Conservation (phyloP, 176 grass and related monocot genomes). For the Oryza australiensis region DNA sequence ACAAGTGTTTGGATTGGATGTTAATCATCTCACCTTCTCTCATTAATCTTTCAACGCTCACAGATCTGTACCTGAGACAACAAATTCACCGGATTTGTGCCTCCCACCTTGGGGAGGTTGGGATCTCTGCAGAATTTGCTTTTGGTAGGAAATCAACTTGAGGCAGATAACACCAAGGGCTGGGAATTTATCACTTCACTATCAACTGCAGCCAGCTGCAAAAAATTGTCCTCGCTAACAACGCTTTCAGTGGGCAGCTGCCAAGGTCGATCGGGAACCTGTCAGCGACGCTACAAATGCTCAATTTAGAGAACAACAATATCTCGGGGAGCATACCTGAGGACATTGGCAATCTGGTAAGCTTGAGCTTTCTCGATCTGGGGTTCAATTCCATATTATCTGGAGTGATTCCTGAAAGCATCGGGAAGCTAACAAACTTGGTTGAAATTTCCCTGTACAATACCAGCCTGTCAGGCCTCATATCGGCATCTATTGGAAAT, state of each 20-base stretch:
- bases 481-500: constrained; percentile 22
- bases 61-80: no score
- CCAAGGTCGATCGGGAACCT: constrained; percentile 11
- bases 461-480: constrained; percentile 19
- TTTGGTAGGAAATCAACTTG: neutral
- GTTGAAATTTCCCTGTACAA: neutral
- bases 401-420: constrained; percentile 17
- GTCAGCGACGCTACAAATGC: neutral
- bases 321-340: neutral
- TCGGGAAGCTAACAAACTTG: constrained; percentile 27
- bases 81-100: no score
- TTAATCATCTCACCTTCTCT: no score
- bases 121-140: no score
- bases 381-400: neutral
- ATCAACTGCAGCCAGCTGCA: constrained; percentile 17
- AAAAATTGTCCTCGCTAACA: neutral
- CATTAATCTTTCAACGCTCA: no score
- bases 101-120: no score
- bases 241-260: constrained; percentile 15
- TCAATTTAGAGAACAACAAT: neutral
- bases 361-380: neutral
- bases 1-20: no score
- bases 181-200: constrained; percentile 40
- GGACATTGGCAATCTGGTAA: constrained; percentile 19
- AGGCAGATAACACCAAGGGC: neutral